Evolutionary conservation across 164 flowering plant genomes (phyloP), one percentile per base, ranked within the genome.

Genomic region (Macadamia tetraphylla): DNA sequence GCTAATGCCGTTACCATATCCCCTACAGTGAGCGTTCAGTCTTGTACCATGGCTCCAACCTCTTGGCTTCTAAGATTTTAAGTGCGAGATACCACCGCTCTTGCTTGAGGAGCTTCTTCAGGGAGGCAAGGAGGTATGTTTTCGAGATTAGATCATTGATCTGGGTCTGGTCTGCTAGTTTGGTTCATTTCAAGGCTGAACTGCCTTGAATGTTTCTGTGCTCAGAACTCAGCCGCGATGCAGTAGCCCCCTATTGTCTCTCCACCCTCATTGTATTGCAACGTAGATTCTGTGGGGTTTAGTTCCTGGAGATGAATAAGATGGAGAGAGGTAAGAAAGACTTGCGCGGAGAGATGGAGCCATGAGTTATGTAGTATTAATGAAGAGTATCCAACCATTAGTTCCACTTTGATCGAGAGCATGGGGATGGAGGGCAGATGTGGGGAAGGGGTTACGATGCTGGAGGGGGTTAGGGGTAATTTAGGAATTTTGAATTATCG

Each of bases 121-220:
- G 23, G 23, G 23, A 23, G 23, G 23, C 23, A 23, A 23, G 23
- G 23, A 23, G 23, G 23, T 23, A 23, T 23, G 23, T 23, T 23
- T 23, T 23, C 23, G 23, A 23, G 23, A 23, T 23, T 23, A 23
- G 23, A 23, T 42, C 58, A 68, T 67, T 55, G 70, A 68, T 61
- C 29, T 68, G 57, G 52, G 74, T 64, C 62, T 70, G 72, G 65
- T 63, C 40, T 12, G 62, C 44, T 67, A 67, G 68, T n/a, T 74
- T 67, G 58, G 90, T 82, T 14, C 95, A 86, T 63, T 94, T 94
- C 49, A 94, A 89, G 67, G 90, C 63, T 91, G 98, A 60, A 90
- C 73, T 58, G 94, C 95, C 64, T 84, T 91, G 78, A 94, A 89
- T 42, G 97, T 91, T 78, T 94, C 98, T 55, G 74, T 80, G 88